These are phyloP conservation scores for Ceratopteris richardii DNA, from an alignment of 75 land plant genomes.

Conservation along the genomic window DNA sequence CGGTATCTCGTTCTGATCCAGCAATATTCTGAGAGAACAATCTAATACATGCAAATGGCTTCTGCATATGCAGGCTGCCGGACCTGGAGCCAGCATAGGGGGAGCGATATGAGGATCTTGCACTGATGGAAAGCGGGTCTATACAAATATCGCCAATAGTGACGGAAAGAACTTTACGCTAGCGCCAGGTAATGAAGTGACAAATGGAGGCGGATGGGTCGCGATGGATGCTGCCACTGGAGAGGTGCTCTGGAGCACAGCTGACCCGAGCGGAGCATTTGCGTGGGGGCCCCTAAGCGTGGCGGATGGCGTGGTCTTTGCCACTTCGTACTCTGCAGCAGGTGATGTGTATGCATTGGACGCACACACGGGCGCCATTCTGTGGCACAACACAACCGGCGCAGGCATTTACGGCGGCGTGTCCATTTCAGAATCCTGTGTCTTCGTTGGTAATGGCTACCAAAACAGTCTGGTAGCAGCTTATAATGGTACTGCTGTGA, in stretches of 20 bases:
- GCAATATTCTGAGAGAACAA: too few relatives aligned
- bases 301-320: constrained; percentile 37
- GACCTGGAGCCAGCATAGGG: constrained; percentile 29
- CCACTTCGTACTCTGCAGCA: constrained; percentile 7
- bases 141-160: constrained; percentile 37
- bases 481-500: not conserved
- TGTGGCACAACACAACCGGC: constrained; percentile 31
- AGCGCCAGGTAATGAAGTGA: constrained; percentile 10
- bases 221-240: constrained; percentile 37
- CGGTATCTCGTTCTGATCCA: too few relatives aligned
- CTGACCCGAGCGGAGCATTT: constrained; percentile 26
- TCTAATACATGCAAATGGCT: too few relatives aligned
- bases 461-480: not conserved
- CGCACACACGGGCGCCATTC: constrained; percentile 23
- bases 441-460: constrained; percentile 27
- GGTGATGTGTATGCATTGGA: constrained; percentile 39
- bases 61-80: constrained; percentile 42
- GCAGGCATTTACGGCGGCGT: constrained; percentile 30
- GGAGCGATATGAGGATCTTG: constrained; percentile 47
- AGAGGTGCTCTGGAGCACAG: constrained; percentile 23
- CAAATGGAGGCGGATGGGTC: constrained; percentile 38
- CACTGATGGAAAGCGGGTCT: constrained; percentile 34
- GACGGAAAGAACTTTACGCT: constrained; percentile 8
- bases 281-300: constrained; percentile 22
- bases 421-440: constrained; percentile 22